Conservation (phyloP, 2,329 filamentous ascomycete species). For the Arthrobotrys megalospora region DNA sequence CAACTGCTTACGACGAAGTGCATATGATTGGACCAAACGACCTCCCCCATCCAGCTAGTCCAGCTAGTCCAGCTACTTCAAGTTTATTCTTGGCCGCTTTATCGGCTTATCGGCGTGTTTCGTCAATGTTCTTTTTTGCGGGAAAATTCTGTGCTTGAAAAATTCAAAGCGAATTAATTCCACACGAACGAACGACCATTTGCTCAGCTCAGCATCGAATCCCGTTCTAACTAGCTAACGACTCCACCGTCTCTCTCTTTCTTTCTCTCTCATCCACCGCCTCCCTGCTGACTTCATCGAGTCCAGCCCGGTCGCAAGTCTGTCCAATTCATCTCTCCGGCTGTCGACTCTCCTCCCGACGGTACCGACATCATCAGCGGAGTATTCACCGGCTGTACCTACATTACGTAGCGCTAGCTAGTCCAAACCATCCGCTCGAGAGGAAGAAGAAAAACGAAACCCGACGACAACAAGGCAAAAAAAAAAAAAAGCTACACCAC, state of each 20-base stretch:
- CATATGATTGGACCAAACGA: constrained; percentile 1
- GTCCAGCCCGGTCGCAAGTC: constrained; percentile 14
- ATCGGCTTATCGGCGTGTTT: constrained; percentile 43
- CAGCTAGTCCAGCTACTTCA: background rate
- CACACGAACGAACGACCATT: constrained; percentile 48
- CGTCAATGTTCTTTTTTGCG: constrained; percentile 16
- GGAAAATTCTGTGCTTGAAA: constrained; percentile 57
- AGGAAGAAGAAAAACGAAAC: background rate
- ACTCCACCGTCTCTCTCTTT: constrained; percentile 15
- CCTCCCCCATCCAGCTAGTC: constrained; percentile 17
- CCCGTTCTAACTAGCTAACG: constrained; percentile 14
- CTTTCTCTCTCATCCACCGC: background rate
- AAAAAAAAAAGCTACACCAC: background rate
- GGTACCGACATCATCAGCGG: background rate
- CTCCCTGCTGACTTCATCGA: constrained; percentile 8
- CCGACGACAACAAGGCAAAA: background rate
- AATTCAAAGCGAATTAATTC: constrained; percentile 42
- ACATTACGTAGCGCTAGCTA: constrained; percentile 52
- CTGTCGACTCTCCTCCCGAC: constrained; percentile 12
- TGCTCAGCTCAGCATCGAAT: too few species aligned
- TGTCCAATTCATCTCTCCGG: background rate
- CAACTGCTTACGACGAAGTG: too few species aligned
- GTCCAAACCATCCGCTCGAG: constrained; percentile 6
- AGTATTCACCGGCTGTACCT: constrained; percentile 8
- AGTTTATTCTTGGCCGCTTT: constrained; percentile 1